Evolutionary conservation across 116 monocot species (phyloP), one percentile per base, ranked within the genome.

Genomic region (Thalassia testudinum): DNA sequence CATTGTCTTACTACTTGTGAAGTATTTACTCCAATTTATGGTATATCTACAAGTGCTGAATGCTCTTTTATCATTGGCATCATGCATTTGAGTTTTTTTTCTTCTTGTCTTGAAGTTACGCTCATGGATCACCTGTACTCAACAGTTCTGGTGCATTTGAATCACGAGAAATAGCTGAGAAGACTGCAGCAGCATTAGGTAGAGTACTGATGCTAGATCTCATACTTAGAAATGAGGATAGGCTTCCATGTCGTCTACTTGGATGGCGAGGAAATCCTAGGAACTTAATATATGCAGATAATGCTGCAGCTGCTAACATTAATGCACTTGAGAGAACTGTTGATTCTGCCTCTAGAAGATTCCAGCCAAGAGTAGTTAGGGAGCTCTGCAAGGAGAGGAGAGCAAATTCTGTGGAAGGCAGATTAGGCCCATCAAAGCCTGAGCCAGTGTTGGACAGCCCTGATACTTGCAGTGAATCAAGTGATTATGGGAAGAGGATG

Each of bases 191-290:
- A 23, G 65, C 85, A 22, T 76, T 95, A 49, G 87, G 87, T 5
- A 78, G 81, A 62, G 66, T 95, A 19, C 72, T 95, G 38, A 72
- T 88, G 55, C 55, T 95, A 44, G 95, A 95, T 23, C 81, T 95
- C 27, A 62, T 95, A 15, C 63, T 95, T n/a, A 73, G 95, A 43
- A 95, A 95, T 54, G 95, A 95, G 56, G 95, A 95, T 42, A 78
- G 95, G 43, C 81, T 88, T 7, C 76, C 78, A 42, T 95, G 81
- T 62, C 75, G 72, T 21, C 72, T 72, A 29, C 85, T 88, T 51
- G 88, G 95, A 2, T 95, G 88, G 95, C 95, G 88, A 52, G 95
- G 95, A 22, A 95, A 95, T 50, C 64, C 60, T 43, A 84, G 75
- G 64, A 95, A 95, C 63, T 48, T 95, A 24, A 50, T 95, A 34